A percentile compares a stretch with the other conserved stretches of the same genome.
phyloP scores from a whole-genome alignment of 192 early-diverging fungal genomes.

The Chytriomyces sp. region DNA sequence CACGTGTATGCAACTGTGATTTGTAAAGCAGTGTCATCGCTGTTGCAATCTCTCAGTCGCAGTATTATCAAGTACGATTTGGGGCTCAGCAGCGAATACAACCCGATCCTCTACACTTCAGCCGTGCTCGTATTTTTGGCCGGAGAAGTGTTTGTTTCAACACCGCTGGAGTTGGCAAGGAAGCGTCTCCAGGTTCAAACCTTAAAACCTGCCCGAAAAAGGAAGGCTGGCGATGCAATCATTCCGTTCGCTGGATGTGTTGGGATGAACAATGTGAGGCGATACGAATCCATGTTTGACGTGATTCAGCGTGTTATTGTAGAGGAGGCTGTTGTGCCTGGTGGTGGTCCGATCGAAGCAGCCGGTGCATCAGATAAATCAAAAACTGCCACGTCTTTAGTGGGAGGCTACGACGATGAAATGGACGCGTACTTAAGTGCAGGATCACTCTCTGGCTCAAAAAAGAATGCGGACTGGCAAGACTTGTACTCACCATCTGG shows the following conservation, averaged over 20 bases:
- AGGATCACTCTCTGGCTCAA: conserved; percentile 24
- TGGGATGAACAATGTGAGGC: conserved; percentile 31
- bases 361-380: background rate
- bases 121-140: conserved; percentile 72
- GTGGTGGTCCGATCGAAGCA: background rate
- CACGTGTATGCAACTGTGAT: conserved; percentile 76
- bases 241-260: conserved; percentile 47
- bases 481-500: conserved; percentile 21
- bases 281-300: conserved; percentile 52
- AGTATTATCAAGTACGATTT: conserved; percentile 52
- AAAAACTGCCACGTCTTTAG: conserved; percentile 13
- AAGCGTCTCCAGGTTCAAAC: conserved; percentile 82
- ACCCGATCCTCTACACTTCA: conserved; percentile 72
- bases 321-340: conserved; percentile 45
- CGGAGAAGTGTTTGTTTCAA: conserved; percentile 72
- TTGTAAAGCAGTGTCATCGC: background rate
- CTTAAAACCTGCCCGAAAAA: conserved; percentile 13
- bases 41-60: conserved; percentile 69
- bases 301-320: conserved; percentile 42
- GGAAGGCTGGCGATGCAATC: conserved; percentile 17
- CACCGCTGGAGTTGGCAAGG: conserved; percentile 87
- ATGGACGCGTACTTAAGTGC: conserved; percentile 2
- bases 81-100: conserved; percentile 54
- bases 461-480: conserved; percentile 39
- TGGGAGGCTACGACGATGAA: conserved; percentile 2